These are phyloP conservation scores for Spongospora subterranea DNA, from an alignment of 208 protist genomes.

Conservation along the genomic window DNA sequence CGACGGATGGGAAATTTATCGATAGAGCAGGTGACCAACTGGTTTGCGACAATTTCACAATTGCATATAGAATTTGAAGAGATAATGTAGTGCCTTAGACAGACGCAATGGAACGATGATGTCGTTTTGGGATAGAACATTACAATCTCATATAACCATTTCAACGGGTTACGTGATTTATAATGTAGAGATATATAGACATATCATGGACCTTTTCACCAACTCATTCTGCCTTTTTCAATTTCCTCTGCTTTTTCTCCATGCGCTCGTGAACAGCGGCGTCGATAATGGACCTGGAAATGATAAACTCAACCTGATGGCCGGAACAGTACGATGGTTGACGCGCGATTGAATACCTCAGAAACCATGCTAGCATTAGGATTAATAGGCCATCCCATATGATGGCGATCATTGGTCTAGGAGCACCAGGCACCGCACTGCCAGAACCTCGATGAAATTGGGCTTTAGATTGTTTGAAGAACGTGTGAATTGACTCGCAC, in stretches of 20 bases:
- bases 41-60: too few species aligned
- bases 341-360: neutral
- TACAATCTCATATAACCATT: too few species aligned
- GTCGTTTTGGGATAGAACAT: too few species aligned
- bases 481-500: constrained; percentile 19
- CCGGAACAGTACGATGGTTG: neutral
- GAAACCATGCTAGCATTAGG: neutral
- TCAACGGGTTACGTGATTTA: too few species aligned
- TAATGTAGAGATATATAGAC: too few species aligned
- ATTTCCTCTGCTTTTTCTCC: neutral
- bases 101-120: too few species aligned
- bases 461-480: constrained; percentile 7
- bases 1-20: too few species aligned
- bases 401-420: neutral
- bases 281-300: constrained; percentile 42
- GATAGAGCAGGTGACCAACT: too few species aligned
- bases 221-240: neutral
- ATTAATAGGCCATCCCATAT: neutral
- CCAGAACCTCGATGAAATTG: neutral
- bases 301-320: neutral
- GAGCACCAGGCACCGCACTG: neutral
- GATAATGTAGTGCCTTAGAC: too few species aligned
- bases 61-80: too few species aligned
- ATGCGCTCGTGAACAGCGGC: constrained; percentile 15
- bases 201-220: too few species aligned